Evolutionary conservation across 2,329 filamentous ascomycete species (phyloP), one percentile per base, ranked within the genome.

Genomic region (Pezicula neosporulosa): DNA sequence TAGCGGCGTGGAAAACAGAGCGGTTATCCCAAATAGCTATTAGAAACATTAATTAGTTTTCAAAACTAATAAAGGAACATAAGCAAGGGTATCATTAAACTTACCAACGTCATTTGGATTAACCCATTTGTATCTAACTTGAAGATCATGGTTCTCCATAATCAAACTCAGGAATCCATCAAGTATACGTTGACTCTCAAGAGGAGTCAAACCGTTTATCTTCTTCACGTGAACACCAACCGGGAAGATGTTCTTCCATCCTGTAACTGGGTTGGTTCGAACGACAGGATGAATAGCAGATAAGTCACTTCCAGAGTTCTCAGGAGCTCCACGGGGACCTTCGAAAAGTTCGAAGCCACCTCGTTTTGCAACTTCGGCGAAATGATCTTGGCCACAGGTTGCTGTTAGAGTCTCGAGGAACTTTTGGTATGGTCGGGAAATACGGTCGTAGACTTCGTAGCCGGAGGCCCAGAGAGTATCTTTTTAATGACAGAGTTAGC

Each of bases 381-480:
- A 84, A 1, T 68, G 65, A 0, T 77, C 75, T 56, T 77, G 71
- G 0, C 71, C 72, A 55, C 75, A 77, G 1, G 77, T 81, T 1
- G 74, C 82, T 0, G 80, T 85, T n/a, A 86, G 66, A 0, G 68
- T 66, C 48, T 86, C 82, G 18, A 86, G 72, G 63, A 86, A 85
- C 37, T 69, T 69, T 53, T 80, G 80, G 50, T 80, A 79, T 0
- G 78, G 71, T 2, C 70, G 68, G 4, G 77, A 82, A 51, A 88
- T 73, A 21, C 81, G 77, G 60, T 87, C 84, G 60, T 85, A 87
- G 8, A 86, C 67, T 58, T 87, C 83, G 61, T 86, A 86, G 0
- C 82, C 82, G 1, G 79, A 83, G 0, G 83, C 83, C 82, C 83
- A 87, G 5, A 87, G 74, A 0, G 84, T 86, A 64, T 78, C 75